phyloP scores from a whole-genome alignment of 495 filamentous ascomycete species.

The Podospora bellae-mahoneyi region DNA sequence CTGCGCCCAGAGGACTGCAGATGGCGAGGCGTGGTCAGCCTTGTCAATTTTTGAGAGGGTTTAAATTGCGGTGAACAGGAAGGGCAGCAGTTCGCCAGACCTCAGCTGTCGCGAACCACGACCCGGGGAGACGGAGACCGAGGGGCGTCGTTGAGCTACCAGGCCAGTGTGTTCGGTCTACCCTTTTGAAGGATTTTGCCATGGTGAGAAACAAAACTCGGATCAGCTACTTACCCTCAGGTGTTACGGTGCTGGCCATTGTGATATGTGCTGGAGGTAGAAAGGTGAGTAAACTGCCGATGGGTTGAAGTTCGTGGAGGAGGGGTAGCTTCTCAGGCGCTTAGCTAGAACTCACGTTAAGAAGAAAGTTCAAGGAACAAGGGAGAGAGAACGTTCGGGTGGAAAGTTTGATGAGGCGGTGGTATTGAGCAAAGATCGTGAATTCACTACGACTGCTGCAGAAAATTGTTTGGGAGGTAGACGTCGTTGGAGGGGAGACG shows the following conservation, averaged over 20 bases:
- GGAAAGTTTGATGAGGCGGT: neutral
- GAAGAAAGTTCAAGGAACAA: neutral
- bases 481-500: neutral
- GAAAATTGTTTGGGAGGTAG: slow-evolving; percentile 6
- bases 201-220: neutral
- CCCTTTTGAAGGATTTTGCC: neutral
- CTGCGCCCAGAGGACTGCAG: slow-evolving; percentile 91
- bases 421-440: neutral
- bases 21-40: slow-evolving; percentile 1
- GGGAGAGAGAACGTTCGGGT: neutral
- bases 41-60: neutral
- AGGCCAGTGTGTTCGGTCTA: neutral
- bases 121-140: neutral
- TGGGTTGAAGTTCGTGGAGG: slow-evolving; percentile 9
- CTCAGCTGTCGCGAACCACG: neutral
- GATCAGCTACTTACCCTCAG: slow-evolving; percentile 28
- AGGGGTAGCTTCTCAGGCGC: slow-evolving; percentile 31
- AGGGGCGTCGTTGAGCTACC: neutral
- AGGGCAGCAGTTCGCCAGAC: neutral
- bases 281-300: slow-evolving; percentile 12
- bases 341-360: neutral
- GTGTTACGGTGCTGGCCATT: slow-evolving; percentile 32
- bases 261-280: slow-evolving; percentile 15
- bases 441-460: neutral
- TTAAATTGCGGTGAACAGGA: neutral